phyloP scores from a whole-genome alignment of 495 filamentous ascomycete species.

The Paragyromitra xinjiangensis region DNA sequence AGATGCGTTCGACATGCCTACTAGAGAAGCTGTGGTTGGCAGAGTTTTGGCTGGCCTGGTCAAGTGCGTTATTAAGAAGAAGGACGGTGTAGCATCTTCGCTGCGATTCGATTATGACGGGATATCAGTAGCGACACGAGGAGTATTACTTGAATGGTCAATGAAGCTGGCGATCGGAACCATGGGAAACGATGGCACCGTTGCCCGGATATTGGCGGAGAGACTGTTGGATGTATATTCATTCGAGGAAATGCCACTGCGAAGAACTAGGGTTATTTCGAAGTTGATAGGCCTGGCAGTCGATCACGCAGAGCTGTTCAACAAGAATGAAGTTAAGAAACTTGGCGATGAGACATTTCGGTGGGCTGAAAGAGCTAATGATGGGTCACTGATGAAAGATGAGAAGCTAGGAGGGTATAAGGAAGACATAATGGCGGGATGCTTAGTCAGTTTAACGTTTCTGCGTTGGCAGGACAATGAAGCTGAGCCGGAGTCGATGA shows the following conservation, averaged over 20 bases:
- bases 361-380: constrained; percentile 35
- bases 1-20: constrained; percentile 33
- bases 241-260: constrained; percentile 53
- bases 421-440: constrained; percentile 54
- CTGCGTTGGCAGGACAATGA: constrained; percentile 46
- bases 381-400: constrained; percentile 41
- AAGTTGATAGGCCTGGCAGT: constrained; percentile 50
- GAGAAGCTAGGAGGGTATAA: constrained; percentile 32
- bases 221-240: constrained; percentile 53
- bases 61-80: constrained; percentile 54
- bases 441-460: constrained; percentile 51
- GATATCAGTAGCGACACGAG: constrained; percentile 41
- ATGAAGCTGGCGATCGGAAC: constrained; percentile 51
- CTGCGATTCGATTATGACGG: constrained; percentile 54
- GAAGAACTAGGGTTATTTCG: constrained; percentile 55
- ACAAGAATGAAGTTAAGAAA: constrained; percentile 37
- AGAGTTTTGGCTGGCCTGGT: constrained; percentile 53
- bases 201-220: constrained; percentile 52
- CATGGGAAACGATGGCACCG: constrained; percentile 47
- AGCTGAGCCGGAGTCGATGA: constrained; percentile 35
- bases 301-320: constrained; percentile 51
- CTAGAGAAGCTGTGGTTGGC: constrained; percentile 43
- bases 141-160: constrained; percentile 55
- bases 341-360: constrained; percentile 50
- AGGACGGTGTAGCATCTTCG: constrained; percentile 38